phyloP scores from a whole-genome alignment of 1,284 basidiomycete genomes.

The Puccinia polysora region DNA sequence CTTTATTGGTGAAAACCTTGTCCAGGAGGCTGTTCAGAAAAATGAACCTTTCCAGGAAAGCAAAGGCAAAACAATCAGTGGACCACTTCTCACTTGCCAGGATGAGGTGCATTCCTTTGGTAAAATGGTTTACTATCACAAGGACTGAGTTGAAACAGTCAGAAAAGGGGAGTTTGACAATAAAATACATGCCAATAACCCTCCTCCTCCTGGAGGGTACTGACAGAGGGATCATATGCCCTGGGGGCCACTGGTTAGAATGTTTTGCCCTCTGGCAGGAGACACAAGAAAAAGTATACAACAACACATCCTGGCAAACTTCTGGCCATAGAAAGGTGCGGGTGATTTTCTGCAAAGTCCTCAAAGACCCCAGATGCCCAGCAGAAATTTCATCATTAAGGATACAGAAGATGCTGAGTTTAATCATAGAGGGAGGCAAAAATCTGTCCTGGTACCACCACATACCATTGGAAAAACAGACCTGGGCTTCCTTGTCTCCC shows the following conservation, averaged over 20 bases:
- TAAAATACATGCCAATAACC: too few relatives aligned
- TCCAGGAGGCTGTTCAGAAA: too few relatives aligned
- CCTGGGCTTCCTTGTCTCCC: not conserved
- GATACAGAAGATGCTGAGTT: not conserved
- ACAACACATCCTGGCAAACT: not conserved
- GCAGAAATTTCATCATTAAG: not conserved
- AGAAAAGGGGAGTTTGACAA: too few relatives aligned
- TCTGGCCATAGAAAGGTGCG: not conserved
- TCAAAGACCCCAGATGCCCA: not conserved
- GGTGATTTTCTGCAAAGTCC: not conserved
- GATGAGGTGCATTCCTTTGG: not conserved
- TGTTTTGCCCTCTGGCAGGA: not conserved
- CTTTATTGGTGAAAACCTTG: too few relatives aligned
- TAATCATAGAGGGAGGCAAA: not conserved
- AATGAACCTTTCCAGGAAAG: not conserved
- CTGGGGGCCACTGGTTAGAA: not conserved
- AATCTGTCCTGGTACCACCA: constrained; percentile 4
- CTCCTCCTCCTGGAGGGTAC: too few relatives aligned
- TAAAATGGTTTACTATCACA: too few relatives aligned
- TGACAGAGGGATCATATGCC: too few relatives aligned
- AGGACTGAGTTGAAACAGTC: not conserved
- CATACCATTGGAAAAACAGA: not conserved
- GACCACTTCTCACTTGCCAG: not conserved
- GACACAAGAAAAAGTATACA: not conserved
- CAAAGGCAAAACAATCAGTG: not conserved